Base-by-base conservation (phyloP, 2,329 filamentous ascomycete species). In the Phialophora chinensis region DNA sequence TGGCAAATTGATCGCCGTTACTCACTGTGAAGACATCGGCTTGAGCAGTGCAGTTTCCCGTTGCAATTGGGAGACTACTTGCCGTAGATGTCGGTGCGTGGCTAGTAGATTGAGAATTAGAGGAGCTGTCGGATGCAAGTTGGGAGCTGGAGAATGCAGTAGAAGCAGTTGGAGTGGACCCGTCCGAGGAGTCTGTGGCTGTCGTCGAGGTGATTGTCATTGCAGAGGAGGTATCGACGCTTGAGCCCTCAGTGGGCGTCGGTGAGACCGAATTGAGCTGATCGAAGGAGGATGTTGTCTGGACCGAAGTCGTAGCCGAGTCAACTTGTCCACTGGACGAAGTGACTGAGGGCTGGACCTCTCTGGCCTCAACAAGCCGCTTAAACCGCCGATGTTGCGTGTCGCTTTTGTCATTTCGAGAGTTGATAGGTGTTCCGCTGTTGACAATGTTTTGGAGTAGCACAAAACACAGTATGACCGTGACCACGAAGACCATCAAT, bases 361-460 rank as follows among this genome's bases (percentile, higher is more conserved):
- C n/a, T 20, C 14, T 44, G 6, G 2, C 38, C 38, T 44, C 38
- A 44, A 44, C 38, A 44, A 12, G 17, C 4, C 49, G 49, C 49
- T 53, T 53, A 5, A 53, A 2, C 27, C 49, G 49, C 6, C 49
- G 23, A 53, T 53, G 49, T 29, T 53, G 23, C 6, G 20, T 53
- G 10, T 29, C 35, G 56, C 14, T 47, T n/a, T 5, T 59, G 23
- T 38, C 42, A 59, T 44, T 59, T 42, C 42, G 56, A 38, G 56
- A 44, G 27, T 27, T 44, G 20, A 59, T 6, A 17, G 56, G 56
- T 17, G 23, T 27, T 44, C 56, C 56, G 14, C 56, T 59, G 56
- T 44, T 27, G n/a, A 59, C 56, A 47, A 59, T 59, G 23, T 47
- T 44, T 58, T 58, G 55, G 20, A 58, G 14, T 25, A 58, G 29